Percentiles rank a stretch among this genome's conserved stretches.
phyloP scores from a whole-genome alignment of 2,329 filamentous ascomycete species.

The Diplodia seriata region DNA sequence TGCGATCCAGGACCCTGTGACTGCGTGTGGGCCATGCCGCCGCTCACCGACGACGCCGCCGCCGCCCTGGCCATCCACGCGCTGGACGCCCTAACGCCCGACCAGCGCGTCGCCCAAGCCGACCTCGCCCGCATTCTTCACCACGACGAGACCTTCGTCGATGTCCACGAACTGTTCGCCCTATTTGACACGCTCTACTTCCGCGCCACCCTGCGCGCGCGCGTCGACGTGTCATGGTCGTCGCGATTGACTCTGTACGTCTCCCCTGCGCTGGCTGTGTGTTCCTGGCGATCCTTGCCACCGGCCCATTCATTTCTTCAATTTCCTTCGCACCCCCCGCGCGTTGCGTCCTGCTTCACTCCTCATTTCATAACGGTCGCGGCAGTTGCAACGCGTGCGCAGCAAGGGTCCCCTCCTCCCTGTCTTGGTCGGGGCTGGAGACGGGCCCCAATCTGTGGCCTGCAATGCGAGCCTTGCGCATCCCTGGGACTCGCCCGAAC shows the following conservation, averaged over 20 bases:
- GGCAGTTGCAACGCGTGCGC: neutral
- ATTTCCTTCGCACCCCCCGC: constrained; percentile 11
- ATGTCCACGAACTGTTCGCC: constrained; percentile 51
- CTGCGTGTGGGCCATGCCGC: constrained; percentile 36
- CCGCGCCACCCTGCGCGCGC: constrained; percentile 47
- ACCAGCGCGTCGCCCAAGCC: constrained; percentile 44
- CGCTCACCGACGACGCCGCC: constrained; percentile 51
- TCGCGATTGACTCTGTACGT: constrained; percentile 51
- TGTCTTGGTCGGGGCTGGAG: neutral
- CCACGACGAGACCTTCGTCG: constrained; percentile 45
- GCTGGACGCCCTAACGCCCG: constrained; percentile 43
- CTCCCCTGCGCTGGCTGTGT: constrained; percentile 17
- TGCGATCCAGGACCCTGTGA: constrained; percentile 8
- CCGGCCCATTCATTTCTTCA: constrained; percentile 17
- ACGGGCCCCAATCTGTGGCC: neutral
- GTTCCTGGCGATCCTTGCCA: constrained; percentile 31
- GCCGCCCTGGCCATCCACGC: constrained; percentile 47
- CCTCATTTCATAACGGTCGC: constrained; percentile 14
- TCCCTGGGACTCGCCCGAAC: neutral
- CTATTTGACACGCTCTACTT: constrained; percentile 55
- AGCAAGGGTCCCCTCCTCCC: constrained; percentile 26
- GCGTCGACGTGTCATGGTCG: constrained; percentile 55
- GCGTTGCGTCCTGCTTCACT: constrained; percentile 16
- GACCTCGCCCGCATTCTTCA: constrained; percentile 49
- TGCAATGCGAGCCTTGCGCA: neutral